phyloP scores from a whole-genome alignment of 371 early-diverging fungal genomes.

The Dinochytrium kinnereticum region DNA sequence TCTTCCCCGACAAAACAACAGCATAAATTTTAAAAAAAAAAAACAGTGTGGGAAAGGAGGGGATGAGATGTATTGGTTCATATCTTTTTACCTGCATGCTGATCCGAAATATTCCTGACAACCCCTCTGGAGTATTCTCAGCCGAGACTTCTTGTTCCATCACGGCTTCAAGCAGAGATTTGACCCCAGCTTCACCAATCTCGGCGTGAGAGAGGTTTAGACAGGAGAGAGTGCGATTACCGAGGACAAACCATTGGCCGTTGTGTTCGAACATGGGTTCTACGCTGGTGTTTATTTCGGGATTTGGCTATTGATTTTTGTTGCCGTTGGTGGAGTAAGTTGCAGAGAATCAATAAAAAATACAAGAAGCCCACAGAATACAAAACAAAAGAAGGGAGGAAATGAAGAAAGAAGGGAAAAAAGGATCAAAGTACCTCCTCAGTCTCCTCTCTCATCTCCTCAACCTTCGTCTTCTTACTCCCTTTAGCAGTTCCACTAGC shows the following conservation, averaged over 20 bases:
- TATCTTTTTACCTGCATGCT: constrained; percentile 36
- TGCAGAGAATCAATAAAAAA: not conserved
- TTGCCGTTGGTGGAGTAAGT: too few species aligned
- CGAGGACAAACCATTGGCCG: constrained; percentile 52
- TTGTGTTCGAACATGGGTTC: constrained; percentile 57
- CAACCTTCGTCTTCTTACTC: constrained; percentile 51
- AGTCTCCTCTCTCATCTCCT: constrained; percentile 52
- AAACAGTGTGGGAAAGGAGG: too few species aligned
- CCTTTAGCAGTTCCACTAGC: constrained; percentile 34
- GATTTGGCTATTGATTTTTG: not conserved
- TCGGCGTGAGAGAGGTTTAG: constrained; percentile 48
- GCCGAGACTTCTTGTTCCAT: constrained; percentile 46
- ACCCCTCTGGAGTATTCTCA: constrained; percentile 46
- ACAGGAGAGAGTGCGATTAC: constrained; percentile 51
- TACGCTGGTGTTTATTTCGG: constrained; percentile 25
- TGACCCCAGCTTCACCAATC: constrained; percentile 46
- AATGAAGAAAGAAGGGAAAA: not conserved
- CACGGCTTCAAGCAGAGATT: constrained; percentile 43
- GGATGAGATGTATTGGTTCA: too few species aligned
- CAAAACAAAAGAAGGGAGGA: not conserved
- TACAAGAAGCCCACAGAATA: not conserved
- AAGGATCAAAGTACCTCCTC: constrained; percentile 49
- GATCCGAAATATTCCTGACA: constrained; percentile 47
- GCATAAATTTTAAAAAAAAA: not conserved
- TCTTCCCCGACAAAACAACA: too few species aligned